Base-by-base conservation (phyloP, 139 green algal genomes). In the Penium margaritaceum region DNA sequence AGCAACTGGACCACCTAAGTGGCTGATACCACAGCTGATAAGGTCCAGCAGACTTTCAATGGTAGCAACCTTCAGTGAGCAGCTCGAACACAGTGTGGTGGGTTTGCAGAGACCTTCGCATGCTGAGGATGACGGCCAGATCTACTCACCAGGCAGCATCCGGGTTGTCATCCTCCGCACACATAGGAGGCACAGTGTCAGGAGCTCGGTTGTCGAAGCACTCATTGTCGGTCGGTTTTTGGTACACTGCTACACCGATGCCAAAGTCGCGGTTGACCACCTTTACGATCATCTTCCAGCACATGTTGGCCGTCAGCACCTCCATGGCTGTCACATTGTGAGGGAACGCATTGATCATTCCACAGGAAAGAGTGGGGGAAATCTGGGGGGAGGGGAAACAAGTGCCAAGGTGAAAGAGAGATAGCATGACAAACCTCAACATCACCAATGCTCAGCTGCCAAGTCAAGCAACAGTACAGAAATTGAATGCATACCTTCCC, bases 121-220 rank as follows among this genome's bases (percentile, higher is more conserved):
- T 21, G 7, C 14, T 21, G 29, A 29, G n/a, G 47, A 58, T 21
- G 14, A 24, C n/a, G 5, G 17, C 7, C 15, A 60, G 44, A 27
- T 19, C 21, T 55, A 70, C 63, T 6, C 53, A 78, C 71, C 71
- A 78, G 4, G 71, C 61, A 54, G 62, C 71, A 64, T 78, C 71
- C 30, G 62, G 34, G 29, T 73, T 63, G 43, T 78, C 62, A 30
- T 61, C 71, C 34, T 37, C 35, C 0, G n/a, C 27, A 21, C 71
- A 78, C 24, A 78, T 29, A 27, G 44, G 35, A 12, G 47, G 44
- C 41, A 27, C 2, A 2, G 29, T 34, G 51, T 24, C 51, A 37
- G 78, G 6, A 3, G 27, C n/a, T 15, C 36, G 51, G 24, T 73
- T 35, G 33, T 77, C 65, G 36, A 66, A 64, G 36, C 60, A 76